Evolutionary conservation across 345 rosid genomes (phyloP), one percentile per base, ranked within the genome.

Genomic region (Populus nigra): DNA sequence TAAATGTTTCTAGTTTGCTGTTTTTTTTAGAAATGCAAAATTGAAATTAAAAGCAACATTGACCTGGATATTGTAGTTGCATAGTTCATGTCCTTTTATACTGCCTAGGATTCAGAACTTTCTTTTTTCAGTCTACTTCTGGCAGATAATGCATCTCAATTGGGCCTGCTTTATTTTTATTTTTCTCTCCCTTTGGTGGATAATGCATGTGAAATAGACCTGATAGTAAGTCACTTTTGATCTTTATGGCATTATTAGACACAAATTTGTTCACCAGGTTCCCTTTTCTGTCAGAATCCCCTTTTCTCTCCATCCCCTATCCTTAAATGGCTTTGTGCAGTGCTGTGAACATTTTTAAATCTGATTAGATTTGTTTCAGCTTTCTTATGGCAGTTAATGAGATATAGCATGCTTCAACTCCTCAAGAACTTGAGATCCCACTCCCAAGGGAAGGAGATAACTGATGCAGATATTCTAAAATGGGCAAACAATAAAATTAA

Each of bases 371-470:
- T n/a, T 84, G 57, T 88, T 77, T 79, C 93, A 95, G 97, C 96
- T 84, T 91, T 91, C 78, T 83, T 93, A 57, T 93, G 97, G 96
- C 97, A 92, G 86, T 85, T 95, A 87, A 91, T 95, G 99, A 91
- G 99, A 72, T 87, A 79, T 83, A 88, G 87, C 73, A 92, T 95
- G 94, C 96, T 95, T 81, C 97, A 93, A 85, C 94, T 93, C 68
- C 84, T 95, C 65, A 95, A 86, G 85, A 92, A 85, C 86, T 85
- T 93, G 83, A 91, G 97, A 86, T 88, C 91, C 45, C 92, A 84
- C 74, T 82, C 94, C 61, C 91, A 80, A 75, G 96, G 98, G 11
- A 95, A 88, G 87, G 94, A 92, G 78, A 88, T 93, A 69, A 86
- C 91, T 22, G 97, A 92, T 85, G 86, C 87, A 3, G 90, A 92